Percentiles rank a stretch among this genome's conserved stretches.
phyloP scores from a whole-genome alignment of 2,329 filamentous ascomycete species.

The Tolypocladium sp. region DNA sequence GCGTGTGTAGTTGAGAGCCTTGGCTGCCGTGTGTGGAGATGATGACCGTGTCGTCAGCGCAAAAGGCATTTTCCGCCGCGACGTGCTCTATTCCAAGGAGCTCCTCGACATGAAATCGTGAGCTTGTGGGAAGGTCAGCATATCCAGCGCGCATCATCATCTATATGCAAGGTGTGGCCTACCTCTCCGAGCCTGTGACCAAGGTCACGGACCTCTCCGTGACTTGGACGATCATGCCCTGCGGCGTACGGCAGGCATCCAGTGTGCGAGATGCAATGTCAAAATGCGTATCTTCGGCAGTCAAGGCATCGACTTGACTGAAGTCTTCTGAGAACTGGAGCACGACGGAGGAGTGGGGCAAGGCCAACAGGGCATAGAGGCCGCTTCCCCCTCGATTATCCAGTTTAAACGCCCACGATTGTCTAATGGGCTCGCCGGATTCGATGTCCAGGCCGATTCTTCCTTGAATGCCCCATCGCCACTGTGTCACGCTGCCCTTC shows the following conservation, averaged over 20 bases:
- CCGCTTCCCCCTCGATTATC: constrained; percentile 9
- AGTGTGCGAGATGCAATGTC: constrained; percentile 46
- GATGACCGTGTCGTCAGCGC: constrained; percentile 27
- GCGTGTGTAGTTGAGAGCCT: constrained; percentile 27
- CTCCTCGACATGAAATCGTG: constrained; percentile 22
- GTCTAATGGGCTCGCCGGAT: constrained; percentile 36
- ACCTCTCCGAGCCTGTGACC: constrained; percentile 25
- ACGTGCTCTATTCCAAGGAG: constrained; percentile 16
- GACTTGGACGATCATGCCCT: constrained; percentile 39
- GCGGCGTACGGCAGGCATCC: constrained; percentile 26
- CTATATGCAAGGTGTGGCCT: constrained; percentile 8
- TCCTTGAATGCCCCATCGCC: constrained; percentile 62
- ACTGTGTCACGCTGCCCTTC: constrained; percentile 56
- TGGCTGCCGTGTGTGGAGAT: constrained; percentile 30
- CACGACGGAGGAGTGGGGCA: constrained; percentile 38
- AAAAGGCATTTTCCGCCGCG: constrained; percentile 32
- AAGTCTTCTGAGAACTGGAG: constrained; percentile 41
- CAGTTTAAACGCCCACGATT: constrained; percentile 42
- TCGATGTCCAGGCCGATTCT: constrained; percentile 52
- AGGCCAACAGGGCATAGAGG: constrained; percentile 33
- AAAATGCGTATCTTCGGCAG: constrained; percentile 32
- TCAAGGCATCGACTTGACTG: constrained; percentile 31
- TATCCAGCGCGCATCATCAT: background rate
- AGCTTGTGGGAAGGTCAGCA: constrained; percentile 12
- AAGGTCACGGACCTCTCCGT: constrained; percentile 39